These are phyloP conservation scores for Xylariaceae sp. DNA, from an alignment of 2,329 filamentous ascomycete species.

Conservation along the genomic window DNA sequence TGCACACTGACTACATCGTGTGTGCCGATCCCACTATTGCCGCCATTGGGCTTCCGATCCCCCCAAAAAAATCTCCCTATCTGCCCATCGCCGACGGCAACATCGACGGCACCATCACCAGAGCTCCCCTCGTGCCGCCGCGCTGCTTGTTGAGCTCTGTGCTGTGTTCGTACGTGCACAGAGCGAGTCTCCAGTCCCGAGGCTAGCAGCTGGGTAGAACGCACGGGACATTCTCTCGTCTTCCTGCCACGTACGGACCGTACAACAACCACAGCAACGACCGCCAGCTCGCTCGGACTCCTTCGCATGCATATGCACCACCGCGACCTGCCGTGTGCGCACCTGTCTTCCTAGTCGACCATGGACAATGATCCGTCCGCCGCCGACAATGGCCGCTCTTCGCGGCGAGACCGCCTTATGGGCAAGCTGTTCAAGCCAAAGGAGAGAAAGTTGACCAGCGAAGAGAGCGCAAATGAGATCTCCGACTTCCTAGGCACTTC, in stretches of 20 bases:
- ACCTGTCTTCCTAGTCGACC: conserved; percentile 2
- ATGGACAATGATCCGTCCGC: conserved; percentile 32
- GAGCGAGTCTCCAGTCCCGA: conserved; percentile 1
- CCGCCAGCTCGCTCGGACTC: neutral
- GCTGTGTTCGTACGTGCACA: neutral
- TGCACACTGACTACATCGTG: conserved; percentile 5
- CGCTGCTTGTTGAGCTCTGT: conserved; percentile 4
- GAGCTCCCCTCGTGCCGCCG: neutral
- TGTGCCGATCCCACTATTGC: neutral
- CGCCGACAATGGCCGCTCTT: conserved; percentile 29
- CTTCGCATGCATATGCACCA: conserved; percentile 8
- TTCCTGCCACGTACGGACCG: neutral
- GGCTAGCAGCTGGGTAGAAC: conserved; percentile 10
- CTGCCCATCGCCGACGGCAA: neutral
- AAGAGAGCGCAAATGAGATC: conserved; percentile 47
- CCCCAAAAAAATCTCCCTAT: conserved; percentile 1
- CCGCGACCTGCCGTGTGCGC: conserved; percentile 10
- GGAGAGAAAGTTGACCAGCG: conserved; percentile 36
- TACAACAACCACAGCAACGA: neutral
- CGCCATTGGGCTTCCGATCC: neutral
- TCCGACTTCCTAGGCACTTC: conserved; percentile 57
- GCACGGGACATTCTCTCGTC: neutral
- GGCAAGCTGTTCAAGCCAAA: conserved; percentile 54
- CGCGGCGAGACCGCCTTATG: conserved; percentile 49
- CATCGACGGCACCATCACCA: neutral